Evolutionary conservation across 2,329 filamentous ascomycete genomes (phyloP), one percentile per base, ranked within the genome.

Genomic region (Exutisphaerella laricina): DNA sequence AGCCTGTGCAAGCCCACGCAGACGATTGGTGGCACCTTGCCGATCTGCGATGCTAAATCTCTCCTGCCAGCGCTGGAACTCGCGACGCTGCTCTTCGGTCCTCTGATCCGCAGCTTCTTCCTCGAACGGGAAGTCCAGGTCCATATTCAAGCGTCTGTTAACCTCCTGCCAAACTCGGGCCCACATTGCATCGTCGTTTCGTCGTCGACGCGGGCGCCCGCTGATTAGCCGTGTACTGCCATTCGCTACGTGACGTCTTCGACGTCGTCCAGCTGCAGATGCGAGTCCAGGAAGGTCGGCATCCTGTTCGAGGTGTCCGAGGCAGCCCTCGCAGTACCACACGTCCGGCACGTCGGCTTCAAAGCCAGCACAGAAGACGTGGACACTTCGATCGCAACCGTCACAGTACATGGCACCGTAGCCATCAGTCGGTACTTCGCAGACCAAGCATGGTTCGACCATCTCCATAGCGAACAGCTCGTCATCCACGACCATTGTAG

Each of bases 291-390:
- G 52, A 13, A 58, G 43, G 9, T 53, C 51, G 14, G 48, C 49
- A 34, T 58, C 58, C 20, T 50, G 55, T 43, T 59, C 58, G 16
- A 61, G 44, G 37, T 59, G 52, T 8, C 49, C 45, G 10, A 70
- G 65, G 65, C 92, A 98, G 57, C 85, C 80, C 66, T 92, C 82
- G 70, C 92, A 98, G 64, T 90, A 95, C 89, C 90, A 98, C 4
- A 62, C 54, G 6, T 63, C 62, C 7, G 62, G 61, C n/a, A 57
- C 53, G 40, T 74, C 70, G 9, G 17, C 12, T 47, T 89, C 82
- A 37, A 95, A 75, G 23, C 86, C 89, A 48, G 94, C 79, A 65
- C 92, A 98, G 65, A 94, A 86, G 35, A 88, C 88, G 65, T 98
- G 92, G 58, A 90, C 95, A 31, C 85, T 79, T 23, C 83, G 82